phyloP scores from a whole-genome alignment of 2,329 filamentous ascomycete species.

The Alternaria arborescens region DNA sequence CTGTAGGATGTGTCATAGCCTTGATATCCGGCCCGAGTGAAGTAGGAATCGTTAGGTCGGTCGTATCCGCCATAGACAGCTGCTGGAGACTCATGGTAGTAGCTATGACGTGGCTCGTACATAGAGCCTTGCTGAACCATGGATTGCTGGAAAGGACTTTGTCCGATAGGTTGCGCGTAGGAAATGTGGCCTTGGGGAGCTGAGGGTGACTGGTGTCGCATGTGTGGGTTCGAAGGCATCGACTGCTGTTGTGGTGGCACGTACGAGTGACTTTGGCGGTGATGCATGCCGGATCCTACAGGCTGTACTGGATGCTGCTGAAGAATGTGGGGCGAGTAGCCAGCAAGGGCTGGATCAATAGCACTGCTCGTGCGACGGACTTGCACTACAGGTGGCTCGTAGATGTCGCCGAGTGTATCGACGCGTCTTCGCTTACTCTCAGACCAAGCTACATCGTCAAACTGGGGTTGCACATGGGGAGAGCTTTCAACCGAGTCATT shows the following conservation, averaged over 20 bases:
- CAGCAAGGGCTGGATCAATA: constrained; percentile 35
- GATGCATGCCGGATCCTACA: constrained; percentile 25
- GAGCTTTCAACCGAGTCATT: constrained; percentile 41
- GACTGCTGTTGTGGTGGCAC: constrained; percentile 22
- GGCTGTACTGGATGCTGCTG: constrained; percentile 15
- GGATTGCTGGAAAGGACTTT: constrained; percentile 25
- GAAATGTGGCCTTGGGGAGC: constrained; percentile 25
- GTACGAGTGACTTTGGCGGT: constrained; percentile 42
- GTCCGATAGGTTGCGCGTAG: constrained; percentile 21
- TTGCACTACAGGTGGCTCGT: constrained; percentile 29
- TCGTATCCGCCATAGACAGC: constrained; percentile 30
- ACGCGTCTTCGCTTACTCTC: constrained; percentile 39
- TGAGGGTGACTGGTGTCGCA: constrained; percentile 42
- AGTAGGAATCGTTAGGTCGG: constrained; percentile 32
- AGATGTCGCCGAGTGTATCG: constrained; percentile 37
- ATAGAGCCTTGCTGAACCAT: constrained; percentile 14
- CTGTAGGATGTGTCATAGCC: constrained; percentile 32
- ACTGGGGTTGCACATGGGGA: constrained; percentile 35
- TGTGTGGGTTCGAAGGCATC: constrained; percentile 19
- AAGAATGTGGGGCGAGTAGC: constrained; percentile 21
- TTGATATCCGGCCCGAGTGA: constrained; percentile 23
- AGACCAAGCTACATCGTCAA: constrained; percentile 42
- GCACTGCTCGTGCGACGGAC: constrained; percentile 28
- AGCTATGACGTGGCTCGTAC: constrained; percentile 36
- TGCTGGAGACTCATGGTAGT: constrained; percentile 38